Base-by-base conservation (phyloP, 805 yeast genomes). In the Saccharomycopsis lassenensis region DNA sequence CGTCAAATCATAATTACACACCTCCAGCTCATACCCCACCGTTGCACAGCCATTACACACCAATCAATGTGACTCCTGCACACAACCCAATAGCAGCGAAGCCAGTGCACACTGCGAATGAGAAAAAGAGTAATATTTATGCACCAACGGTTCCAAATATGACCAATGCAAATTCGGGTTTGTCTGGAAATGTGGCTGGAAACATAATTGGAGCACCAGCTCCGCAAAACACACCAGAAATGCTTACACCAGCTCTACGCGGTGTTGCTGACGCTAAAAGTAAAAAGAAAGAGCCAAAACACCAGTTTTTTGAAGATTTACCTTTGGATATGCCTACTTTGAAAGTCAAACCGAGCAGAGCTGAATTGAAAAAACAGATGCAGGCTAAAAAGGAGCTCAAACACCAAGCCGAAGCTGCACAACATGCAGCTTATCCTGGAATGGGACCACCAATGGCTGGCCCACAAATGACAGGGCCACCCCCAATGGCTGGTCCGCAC, bases 341-440 rank as follows among this genome's bases (percentile, higher is more conserved):
- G 7, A 16, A 17, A 15, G 19, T 12, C 2, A 25, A 29, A 12
- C 33, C 33, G 28, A 29, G 36, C 6, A 32, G 27, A 24, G 37
- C 44, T 3, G 38, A 36, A 30, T 30, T 40, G 31, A 33, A 30
- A n/a, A 36, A 24, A 14, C 40, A 40, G 16, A 4, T 16, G n/a
- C 24, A 24, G 15, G 37, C 31, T 8, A 27, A 35, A 20, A 29
- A 29, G 20, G 36, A 23, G 14, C 33, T 10, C 7, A 14, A 26
- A 31, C 8, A 14, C 31, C 15, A 21, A 11, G 17, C n/a, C 11
- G 31, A 29, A 16, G 35, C 27, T 24, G 27, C 7, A 14, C 27
- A 19, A 22, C 26, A 19, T 7, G 14, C 26, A 19, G 14, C 12
- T 7, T 6, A 7, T 7, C 11, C 7, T 7, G 6, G n/a, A 11